Evolutionary conservation across 2,329 filamentous ascomycete species (phyloP).

Genomic region (Diaporthe australafricana): DNA sequence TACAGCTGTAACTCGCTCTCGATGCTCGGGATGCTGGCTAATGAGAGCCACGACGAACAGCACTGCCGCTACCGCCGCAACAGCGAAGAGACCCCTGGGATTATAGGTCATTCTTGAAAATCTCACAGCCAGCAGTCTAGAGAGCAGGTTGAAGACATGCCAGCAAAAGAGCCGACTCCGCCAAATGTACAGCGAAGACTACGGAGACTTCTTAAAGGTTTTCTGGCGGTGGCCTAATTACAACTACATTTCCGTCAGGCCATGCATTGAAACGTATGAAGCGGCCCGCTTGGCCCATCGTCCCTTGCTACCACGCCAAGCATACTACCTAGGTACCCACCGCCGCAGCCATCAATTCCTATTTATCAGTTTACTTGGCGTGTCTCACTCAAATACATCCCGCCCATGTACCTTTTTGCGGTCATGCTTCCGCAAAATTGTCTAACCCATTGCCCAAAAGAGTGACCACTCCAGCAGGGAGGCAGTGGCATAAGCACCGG

Average conservation of each 20-base stretch:
- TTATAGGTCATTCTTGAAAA: not conserved
- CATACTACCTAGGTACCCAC: not conserved
- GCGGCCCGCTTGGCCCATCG: too few relatives aligned
- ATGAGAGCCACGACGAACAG: not conserved
- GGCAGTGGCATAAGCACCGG: too few relatives aligned
- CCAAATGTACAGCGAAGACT: not conserved
- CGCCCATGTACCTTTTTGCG: not conserved
- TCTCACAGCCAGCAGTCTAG: not conserved
- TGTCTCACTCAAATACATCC: not conserved
- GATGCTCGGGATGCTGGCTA: not conserved
- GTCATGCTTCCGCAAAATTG: not conserved
- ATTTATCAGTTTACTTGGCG: not conserved
- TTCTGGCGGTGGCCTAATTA: not conserved
- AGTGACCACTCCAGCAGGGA: too few relatives aligned
- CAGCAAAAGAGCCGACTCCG: not conserved
- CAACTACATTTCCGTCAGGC: not conserved
- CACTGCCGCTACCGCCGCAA: not conserved
- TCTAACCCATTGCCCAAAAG: too few relatives aligned
- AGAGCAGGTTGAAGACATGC: not conserved
- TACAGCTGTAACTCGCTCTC: not conserved
- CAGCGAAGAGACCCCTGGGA: not conserved
- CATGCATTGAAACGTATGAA: not conserved
- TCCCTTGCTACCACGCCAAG: not conserved
- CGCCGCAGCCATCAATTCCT: not conserved
- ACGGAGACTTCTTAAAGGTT: not conserved